Evolutionary conservation across 305 asterid genomes (phyloP), one percentile per base, ranked within the genome.

Genomic region (Euphrasia arctica): DNA sequence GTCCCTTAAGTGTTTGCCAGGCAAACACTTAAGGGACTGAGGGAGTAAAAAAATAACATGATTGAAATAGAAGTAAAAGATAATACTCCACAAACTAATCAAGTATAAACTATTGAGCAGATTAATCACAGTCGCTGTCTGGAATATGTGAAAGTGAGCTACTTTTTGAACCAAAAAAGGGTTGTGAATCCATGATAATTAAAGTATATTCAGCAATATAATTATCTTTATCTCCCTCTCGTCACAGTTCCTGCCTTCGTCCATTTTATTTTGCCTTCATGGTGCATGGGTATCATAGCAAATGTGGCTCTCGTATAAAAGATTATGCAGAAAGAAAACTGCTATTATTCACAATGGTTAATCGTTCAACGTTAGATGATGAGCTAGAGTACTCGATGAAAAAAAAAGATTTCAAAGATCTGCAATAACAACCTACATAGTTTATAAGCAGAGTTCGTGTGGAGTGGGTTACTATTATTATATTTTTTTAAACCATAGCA

Each of bases 61-160:
- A 48, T 59, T 13, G 42, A 41, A 31, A 42, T 59, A 48, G 11
- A 31, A 61, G 70, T 47, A 55, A 72, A 60, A 47, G 55, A 13
- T 25, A 51, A 15, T 43, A 66, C 22, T 18, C 22, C 22, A 18
- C 29, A 55, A 64, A 67, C 12, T 49, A 60, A 59, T 43, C 54
- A n/a, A 28, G 65, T 64, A 36, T 13, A 49, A 57, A 14, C 63
- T 58, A 65, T 66, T 58, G 31, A 67, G 52, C 52, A 58, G 52
- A 50, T 64, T 54, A 56, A 36, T 63, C 34, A 63, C 64, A 65
- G 60, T 51, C 47, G 4, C 42, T 60, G 54, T 39, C 63, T 32
- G 29, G 25, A 49, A 63, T 50, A 65, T 69, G 63, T 14, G n/a
- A 70, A 57, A 28, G 45, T 14, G 55, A 62, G 58, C 34, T 52